A percentile compares a stretch with the other conserved stretches of the same genome.
phyloP scores from a whole-genome alignment of 139 green algal species.

The Diplosphaera chodatii region DNA sequence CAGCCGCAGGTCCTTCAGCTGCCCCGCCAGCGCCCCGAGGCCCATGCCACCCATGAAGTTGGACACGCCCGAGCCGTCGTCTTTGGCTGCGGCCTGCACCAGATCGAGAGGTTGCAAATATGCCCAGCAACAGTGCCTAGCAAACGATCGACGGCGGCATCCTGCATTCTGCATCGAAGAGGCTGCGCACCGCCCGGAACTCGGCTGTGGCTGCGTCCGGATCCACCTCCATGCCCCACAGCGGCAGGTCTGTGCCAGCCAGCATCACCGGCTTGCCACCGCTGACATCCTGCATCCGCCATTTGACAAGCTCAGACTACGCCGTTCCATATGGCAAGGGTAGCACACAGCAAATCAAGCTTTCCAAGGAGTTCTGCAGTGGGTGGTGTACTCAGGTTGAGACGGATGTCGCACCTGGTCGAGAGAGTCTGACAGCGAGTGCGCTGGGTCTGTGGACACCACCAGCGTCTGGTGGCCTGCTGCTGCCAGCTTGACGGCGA shows the following conservation, averaged over 20 bases:
- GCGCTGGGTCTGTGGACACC: constrained; percentile 95
- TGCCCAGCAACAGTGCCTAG: no score
- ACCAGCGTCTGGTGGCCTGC: constrained; percentile 87
- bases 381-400: no score
- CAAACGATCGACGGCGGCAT: no score
- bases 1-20: constrained; percentile 89
- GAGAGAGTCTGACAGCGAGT: constrained; percentile 92
- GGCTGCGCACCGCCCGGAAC: no score
- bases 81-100: no score
- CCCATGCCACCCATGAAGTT: constrained; percentile 81
- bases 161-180: no score
- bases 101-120: no score
- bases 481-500: constrained; percentile 73
- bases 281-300: constrained; percentile 81
- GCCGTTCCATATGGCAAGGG: no score
- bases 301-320: no score
- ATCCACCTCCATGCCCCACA: constrained; percentile 95
- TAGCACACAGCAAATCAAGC: no score
- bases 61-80: constrained; percentile 46
- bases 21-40: constrained; percentile 62
- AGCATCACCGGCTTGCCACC: constrained; percentile 84
- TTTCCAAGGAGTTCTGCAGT: no score
- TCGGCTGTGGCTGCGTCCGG: constrained; percentile 59
- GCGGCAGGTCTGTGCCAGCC: constrained; percentile 79
- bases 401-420: constrained; percentile 55